phyloP scores from a whole-genome alignment of 495 filamentous ascomycete species.

The Aspergillus baeticus region DNA sequence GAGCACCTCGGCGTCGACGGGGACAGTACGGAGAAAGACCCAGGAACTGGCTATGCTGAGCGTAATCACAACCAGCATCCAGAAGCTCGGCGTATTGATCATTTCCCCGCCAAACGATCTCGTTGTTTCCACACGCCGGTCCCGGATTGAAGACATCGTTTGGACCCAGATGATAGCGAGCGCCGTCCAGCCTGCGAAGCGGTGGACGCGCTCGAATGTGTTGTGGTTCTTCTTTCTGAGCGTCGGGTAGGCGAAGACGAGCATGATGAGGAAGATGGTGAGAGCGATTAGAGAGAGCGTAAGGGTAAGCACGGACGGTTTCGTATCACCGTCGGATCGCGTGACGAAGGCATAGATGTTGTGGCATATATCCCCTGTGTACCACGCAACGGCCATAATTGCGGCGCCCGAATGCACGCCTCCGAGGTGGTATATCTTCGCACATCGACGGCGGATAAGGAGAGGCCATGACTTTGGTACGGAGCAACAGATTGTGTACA shows the following conservation, averaged over 20 bases:
- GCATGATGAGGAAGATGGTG: conserved; percentile 30
- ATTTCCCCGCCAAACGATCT: conserved; percentile 32
- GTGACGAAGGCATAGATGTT: conserved; percentile 7
- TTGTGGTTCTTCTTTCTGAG: conserved; percentile 58
- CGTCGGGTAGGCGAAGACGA: conserved; percentile 43
- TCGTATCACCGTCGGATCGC: neutral
- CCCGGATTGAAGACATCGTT: conserved; percentile 23
- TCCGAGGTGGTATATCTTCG: conserved; percentile 62
- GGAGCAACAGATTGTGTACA: conserved; percentile 51
- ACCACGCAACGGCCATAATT: conserved; percentile 46
- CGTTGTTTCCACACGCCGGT: conserved; percentile 23
- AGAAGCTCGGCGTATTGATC: conserved; percentile 59
- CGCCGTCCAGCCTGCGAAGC: conserved; percentile 63
- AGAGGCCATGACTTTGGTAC: conserved; percentile 53
- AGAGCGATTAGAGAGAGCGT: conserved; percentile 1
- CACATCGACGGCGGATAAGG: conserved; percentile 48
- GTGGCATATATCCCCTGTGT: conserved; percentile 15
- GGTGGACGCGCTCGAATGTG: conserved; percentile 65
- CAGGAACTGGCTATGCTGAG: conserved; percentile 64
- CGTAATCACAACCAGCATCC: conserved; percentile 63
- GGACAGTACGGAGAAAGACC: conserved; percentile 59
- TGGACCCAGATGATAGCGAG: conserved; percentile 61
- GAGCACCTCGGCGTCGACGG: conserved; percentile 59
- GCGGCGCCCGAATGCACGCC: conserved; percentile 59
- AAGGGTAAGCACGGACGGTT: neutral